A percentile compares a stretch with the other conserved stretches of the same genome.
Evolutionary conservation across 2,329 filamentous ascomycete species (phyloP).

Genomic region (Ramularia endophylla): DNA sequence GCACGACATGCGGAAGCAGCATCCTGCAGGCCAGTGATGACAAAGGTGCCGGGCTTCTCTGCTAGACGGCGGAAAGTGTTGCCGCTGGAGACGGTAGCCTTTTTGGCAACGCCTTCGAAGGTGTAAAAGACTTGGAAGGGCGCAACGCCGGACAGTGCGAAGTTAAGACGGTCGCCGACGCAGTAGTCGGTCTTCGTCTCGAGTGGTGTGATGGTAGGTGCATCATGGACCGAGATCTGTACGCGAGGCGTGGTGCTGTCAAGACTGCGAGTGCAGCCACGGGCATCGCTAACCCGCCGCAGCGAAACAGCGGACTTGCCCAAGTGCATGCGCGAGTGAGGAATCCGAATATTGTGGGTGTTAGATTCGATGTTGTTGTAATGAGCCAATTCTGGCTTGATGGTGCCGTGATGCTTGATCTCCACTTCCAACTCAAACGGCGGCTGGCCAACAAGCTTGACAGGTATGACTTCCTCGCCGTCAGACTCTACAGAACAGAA

Average conservation of each 20-base stretch:
- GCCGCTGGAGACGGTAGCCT: slow-evolving; percentile 64
- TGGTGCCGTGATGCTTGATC: slow-evolving; percentile 82
- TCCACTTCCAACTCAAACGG: slow-evolving; percentile 90
- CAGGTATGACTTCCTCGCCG: slow-evolving; percentile 75
- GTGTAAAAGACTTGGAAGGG: slow-evolving; percentile 92
- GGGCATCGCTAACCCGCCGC: slow-evolving; percentile 79
- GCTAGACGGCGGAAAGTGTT: slow-evolving; percentile 91
- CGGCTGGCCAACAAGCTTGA: slow-evolving; percentile 73
- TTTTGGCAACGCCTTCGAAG: slow-evolving; percentile 72
- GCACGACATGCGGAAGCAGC: slow-evolving; percentile 83
- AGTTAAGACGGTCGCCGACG: slow-evolving; percentile 89
- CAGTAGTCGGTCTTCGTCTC: slow-evolving; percentile 86
- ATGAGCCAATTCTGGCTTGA: slow-evolving; percentile 71
- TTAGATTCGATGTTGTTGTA: slow-evolving; percentile 73
- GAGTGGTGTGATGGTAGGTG: slow-evolving; percentile 81
- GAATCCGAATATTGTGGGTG: slow-evolving; percentile 74
- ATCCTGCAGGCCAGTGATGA: slow-evolving; percentile 80
- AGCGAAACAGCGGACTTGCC: slow-evolving; percentile 88
- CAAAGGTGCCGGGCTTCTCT: slow-evolving; percentile 82
- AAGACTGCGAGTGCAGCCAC: slow-evolving; percentile 76
- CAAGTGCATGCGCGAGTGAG: slow-evolving; percentile 74
- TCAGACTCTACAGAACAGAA: slow-evolving; percentile 83
- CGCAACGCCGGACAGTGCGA: slow-evolving; percentile 81
- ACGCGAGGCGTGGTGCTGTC: slow-evolving; percentile 63
- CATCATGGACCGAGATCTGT: slow-evolving; percentile 86